Percentiles rank a stretch among this genome's conserved stretches.
phyloP scores from a whole-genome alignment of 129 eudicot genomes.

The Artemisia annua region DNA sequence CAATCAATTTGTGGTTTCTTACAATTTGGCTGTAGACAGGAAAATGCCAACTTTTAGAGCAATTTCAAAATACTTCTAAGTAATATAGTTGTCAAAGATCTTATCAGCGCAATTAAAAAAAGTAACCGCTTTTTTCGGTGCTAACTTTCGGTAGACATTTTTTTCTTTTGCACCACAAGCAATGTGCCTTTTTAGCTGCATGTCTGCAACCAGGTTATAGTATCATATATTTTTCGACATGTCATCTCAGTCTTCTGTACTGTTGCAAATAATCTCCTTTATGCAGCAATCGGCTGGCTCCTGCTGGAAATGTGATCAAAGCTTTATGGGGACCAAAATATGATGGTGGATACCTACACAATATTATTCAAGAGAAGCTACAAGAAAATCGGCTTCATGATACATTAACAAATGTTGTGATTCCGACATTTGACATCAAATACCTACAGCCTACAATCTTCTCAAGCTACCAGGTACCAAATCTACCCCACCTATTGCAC shows the following conservation, averaged over 20 bases:
- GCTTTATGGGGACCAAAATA: conserved; percentile 41
- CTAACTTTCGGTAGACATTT: no score
- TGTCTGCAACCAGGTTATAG: no score
- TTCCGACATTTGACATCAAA: conserved; percentile 56
- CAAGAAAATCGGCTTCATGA: conserved; percentile 29
- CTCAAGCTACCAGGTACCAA: conserved; percentile 41
- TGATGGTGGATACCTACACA: conserved; percentile 42
- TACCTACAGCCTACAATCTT: conserved; percentile 46
- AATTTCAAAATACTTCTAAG: no score
- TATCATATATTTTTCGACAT: no score
- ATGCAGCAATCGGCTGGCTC: not conserved
- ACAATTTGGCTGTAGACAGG: not conserved
- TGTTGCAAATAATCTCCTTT: not conserved
- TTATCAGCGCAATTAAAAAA: no score
- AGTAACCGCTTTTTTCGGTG: no score
- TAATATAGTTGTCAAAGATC: no score
- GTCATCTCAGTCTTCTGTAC: not conserved
- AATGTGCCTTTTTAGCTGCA: no score
- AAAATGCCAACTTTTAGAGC: no score
- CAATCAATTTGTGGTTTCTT: not conserved
- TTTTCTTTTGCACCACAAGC: no score
- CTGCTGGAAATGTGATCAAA: conserved; percentile 13
- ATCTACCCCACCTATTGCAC: not conserved
- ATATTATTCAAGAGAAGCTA: conserved; percentile 6
- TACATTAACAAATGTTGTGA: conserved; percentile 49